A percentile compares a stretch with the other conserved stretches of the same genome.
These are phyloP conservation scores for Boletus barrowsii DNA, from an alignment of 768 basidiomycete genomes.

Conservation along the genomic window DNA sequence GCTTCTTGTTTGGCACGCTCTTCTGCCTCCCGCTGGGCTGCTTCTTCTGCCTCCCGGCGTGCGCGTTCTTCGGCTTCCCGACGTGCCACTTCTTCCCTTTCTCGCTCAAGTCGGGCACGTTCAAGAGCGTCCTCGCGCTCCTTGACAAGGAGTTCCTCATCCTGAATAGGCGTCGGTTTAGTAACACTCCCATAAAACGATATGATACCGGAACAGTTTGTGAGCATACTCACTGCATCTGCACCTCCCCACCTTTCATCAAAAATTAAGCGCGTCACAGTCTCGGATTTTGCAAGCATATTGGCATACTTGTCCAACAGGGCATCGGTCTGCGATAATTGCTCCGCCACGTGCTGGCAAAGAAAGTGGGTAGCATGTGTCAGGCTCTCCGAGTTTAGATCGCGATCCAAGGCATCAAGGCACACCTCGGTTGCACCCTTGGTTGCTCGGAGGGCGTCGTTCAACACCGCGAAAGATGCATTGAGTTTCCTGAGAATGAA, in stretches of 20 bases:
- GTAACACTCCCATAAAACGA: background rate
- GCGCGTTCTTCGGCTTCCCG: conserved; percentile 40
- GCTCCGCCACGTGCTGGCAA: conserved; percentile 57
- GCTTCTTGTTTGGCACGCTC: conserved; percentile 51
- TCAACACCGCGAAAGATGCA: conserved; percentile 61
- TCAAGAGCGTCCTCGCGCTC: conserved; percentile 36
- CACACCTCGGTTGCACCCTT: conserved; percentile 70
- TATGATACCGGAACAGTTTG: too few relatives aligned
- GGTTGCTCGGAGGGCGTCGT: conserved; percentile 61
- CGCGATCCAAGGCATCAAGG: background rate
- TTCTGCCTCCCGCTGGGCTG: conserved; percentile 43
- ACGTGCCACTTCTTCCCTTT: conserved; percentile 33
- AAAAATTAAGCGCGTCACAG: conserved; percentile 63
- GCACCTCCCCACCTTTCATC: conserved; percentile 78
- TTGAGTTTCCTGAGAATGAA: conserved; percentile 74
- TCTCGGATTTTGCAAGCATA: conserved; percentile 68
- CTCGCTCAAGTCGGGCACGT: conserved; percentile 34
- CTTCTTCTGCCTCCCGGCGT: conserved; percentile 29
- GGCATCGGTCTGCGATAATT: conserved; percentile 68
- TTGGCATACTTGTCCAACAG: conserved; percentile 73
- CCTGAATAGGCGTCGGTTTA: conserved; percentile 38
- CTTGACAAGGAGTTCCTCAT: conserved; percentile 51
- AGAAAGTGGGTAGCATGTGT: background rate
- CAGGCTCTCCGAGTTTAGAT: background rate
- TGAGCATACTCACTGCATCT: conserved; percentile 52